Evolutionary conservation across 768 basidiomycete species (phyloP).

Genomic region (Dentipellis fragilis): DNA sequence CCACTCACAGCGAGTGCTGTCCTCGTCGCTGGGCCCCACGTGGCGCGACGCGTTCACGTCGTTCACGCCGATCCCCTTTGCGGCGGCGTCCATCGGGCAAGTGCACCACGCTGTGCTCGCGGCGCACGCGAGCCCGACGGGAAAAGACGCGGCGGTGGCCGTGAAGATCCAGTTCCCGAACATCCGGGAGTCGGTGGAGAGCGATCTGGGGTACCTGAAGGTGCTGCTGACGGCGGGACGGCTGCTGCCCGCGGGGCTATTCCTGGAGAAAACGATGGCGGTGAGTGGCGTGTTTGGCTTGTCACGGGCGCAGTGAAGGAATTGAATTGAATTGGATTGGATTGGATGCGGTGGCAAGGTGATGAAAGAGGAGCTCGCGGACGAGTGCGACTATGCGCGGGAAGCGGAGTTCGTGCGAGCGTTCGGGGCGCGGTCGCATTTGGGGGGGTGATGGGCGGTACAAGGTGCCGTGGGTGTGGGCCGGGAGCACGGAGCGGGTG

Average conservation of each 20-base stretch:
- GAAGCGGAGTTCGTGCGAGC: constrained; percentile 64
- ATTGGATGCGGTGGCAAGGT: constrained; percentile 38
- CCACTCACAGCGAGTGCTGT: constrained; percentile 52
- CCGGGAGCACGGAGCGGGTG: constrained; percentile 70
- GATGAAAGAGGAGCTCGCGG: constrained; percentile 80
- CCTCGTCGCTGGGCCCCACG: constrained; percentile 56
- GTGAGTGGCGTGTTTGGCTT: constrained; percentile 23
- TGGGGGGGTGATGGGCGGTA: constrained; percentile 57
- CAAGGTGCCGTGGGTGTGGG: constrained; percentile 81
- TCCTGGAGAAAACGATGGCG: constrained; percentile 79
- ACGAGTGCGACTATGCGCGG: constrained; percentile 85
- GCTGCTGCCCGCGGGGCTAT: constrained; percentile 80
- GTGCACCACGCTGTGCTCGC: constrained; percentile 73
- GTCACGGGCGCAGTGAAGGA: not conserved
- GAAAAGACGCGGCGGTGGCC: constrained; percentile 48
- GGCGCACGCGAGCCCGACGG: constrained; percentile 41
- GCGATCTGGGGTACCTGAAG: constrained; percentile 80
- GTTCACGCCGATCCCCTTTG: constrained; percentile 84
- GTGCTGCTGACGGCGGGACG: constrained; percentile 71
- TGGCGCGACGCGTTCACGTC: constrained; percentile 65
- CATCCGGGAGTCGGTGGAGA: constrained; percentile 76
- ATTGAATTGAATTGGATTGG: not conserved
- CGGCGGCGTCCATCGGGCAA: constrained; percentile 95
- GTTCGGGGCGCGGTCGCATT: constrained; percentile 41
- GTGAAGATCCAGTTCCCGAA: constrained; percentile 96